phyloP scores from a whole-genome alignment of 1,284 basidiomycete genomes.

The Ustanciosporium gigantosporum region DNA sequence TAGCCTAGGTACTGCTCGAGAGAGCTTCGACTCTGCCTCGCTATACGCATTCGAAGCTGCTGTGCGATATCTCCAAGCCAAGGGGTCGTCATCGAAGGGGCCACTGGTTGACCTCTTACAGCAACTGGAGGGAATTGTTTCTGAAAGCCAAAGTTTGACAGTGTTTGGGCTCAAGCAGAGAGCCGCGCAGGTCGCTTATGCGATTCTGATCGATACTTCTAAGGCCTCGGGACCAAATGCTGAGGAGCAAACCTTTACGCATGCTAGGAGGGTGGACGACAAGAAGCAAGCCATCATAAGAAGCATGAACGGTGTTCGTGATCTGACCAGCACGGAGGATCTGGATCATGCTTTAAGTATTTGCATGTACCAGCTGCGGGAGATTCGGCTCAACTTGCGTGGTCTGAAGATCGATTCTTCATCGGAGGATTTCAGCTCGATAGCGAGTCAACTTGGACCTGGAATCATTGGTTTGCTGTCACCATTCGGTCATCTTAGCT shows the following conservation, averaged over 20 bases:
- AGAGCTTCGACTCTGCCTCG: background rate
- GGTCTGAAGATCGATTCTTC: no score
- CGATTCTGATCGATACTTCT: background rate
- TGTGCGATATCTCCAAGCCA: background rate
- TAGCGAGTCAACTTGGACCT: no score
- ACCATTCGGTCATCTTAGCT: no score
- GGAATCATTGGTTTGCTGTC: no score
- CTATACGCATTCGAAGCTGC: conserved; percentile 1
- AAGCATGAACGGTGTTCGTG: background rate
- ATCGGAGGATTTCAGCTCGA: no score
- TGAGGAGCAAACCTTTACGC: background rate
- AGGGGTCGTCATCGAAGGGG: background rate
- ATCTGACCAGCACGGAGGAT: background rate
- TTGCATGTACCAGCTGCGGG: conserved; percentile 18
- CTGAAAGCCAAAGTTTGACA: background rate
- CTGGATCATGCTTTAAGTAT: conserved; percentile 7
- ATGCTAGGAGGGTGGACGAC: background rate
- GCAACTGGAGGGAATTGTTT: background rate
- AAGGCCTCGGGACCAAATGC: background rate
- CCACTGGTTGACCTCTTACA: background rate
- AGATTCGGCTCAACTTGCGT: conserved; percentile 4
- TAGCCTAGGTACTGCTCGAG: background rate
- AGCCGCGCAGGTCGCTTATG: background rate
- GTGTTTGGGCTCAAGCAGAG: background rate
- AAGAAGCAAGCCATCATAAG: background rate